Conservation (phyloP, 2,329 filamentous ascomycete species). For the Fusarium sarcochroum region DNA sequence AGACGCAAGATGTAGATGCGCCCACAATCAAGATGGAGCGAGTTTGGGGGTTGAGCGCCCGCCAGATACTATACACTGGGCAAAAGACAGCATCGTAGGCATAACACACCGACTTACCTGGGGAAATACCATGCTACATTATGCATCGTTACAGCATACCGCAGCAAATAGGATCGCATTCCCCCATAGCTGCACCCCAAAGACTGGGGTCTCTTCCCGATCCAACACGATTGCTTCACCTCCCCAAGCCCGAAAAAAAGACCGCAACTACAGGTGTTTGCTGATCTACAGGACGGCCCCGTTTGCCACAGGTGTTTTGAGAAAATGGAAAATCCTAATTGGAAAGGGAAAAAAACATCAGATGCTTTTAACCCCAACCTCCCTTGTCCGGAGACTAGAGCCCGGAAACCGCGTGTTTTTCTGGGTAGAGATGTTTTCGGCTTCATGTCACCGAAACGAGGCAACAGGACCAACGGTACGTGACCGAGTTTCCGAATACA, state of each 20-base stretch:
- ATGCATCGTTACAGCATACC: slow-evolving; percentile 10
- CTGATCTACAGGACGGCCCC: not conserved
- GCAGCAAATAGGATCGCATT: slow-evolving; percentile 33
- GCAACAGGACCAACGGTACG: not conserved
- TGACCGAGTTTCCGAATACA: slow-evolving; percentile 33
- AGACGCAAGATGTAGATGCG: slow-evolving; percentile 17
- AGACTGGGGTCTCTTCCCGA: slow-evolving; percentile 23
- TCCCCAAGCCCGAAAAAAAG: not conserved
- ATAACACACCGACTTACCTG: slow-evolving; percentile 35
- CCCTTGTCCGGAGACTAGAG: slow-evolving; percentile 35
- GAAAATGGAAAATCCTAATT: not conserved
- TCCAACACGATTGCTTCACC: slow-evolving; percentile 19
- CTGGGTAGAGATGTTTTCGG: slow-evolving; percentile 8
- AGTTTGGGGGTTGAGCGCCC: slow-evolving; percentile 29
- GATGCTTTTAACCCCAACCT: slow-evolving; percentile 13
- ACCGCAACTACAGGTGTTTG: not conserved
- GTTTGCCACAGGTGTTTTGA: slow-evolving; percentile 4
- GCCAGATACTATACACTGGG: not conserved
- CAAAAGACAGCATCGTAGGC: slow-evolving; percentile 1
- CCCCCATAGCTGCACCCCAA: slow-evolving; percentile 23
- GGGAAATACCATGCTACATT: slow-evolving; percentile 29
- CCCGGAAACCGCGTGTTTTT: slow-evolving; percentile 37
- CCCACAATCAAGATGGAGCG: slow-evolving; percentile 7
- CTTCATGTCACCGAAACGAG: slow-evolving; percentile 28
- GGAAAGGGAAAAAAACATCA: slow-evolving; percentile 12